Percentiles rank a stretch among this genome's conserved stretches.
Conservation (phyloP, 805 yeast species). For the Ogataea ganodermae region DNA sequence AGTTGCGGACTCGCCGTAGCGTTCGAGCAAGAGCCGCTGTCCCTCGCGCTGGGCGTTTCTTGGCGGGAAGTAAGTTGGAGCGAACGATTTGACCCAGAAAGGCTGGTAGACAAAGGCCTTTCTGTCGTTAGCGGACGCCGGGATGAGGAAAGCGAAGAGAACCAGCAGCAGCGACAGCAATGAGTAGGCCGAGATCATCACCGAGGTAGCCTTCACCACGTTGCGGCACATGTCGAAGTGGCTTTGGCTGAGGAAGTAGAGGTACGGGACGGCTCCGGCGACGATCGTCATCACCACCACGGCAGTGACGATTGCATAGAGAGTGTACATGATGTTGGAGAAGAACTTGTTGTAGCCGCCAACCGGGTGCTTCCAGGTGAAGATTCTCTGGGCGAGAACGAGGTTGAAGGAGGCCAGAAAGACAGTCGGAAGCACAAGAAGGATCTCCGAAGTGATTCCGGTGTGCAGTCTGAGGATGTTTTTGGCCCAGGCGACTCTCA, state of each 20-base stretch:
- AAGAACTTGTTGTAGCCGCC: conserved; percentile 56
- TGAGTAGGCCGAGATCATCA: conserved; percentile 53
- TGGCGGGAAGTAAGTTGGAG: conserved; percentile 58
- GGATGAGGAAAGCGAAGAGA: conserved; percentile 51
- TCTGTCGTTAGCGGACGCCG: conserved; percentile 54
- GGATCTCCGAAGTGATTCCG: conserved; percentile 60
- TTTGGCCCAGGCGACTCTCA: conserved; percentile 62
- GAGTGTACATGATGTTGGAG: conserved; percentile 48
- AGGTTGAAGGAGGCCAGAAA: conserved; percentile 59
- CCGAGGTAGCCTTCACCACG: conserved; percentile 53
- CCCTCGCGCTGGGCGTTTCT: conserved; percentile 47
- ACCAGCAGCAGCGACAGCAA: conserved; percentile 52
- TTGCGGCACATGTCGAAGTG: conserved; percentile 53
- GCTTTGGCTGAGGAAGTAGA: conserved; percentile 50
- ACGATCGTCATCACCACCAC: conserved; percentile 69
- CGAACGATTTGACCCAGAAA: conserved; percentile 73
- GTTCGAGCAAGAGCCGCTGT: conserved; percentile 23
- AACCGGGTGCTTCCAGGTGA: conserved; percentile 78
- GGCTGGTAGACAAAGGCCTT: conserved; percentile 63
- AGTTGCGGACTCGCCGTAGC: conserved; percentile 20
- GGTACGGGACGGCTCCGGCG: conserved; percentile 61
- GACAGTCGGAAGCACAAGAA: conserved; percentile 59
- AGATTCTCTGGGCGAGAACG: conserved; percentile 69
- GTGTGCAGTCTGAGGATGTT: conserved; percentile 44
- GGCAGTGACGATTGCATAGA: conserved; percentile 56